Base-by-base conservation (phyloP, 306 rosid genomes). In the Prosopis cineraria region DNA sequence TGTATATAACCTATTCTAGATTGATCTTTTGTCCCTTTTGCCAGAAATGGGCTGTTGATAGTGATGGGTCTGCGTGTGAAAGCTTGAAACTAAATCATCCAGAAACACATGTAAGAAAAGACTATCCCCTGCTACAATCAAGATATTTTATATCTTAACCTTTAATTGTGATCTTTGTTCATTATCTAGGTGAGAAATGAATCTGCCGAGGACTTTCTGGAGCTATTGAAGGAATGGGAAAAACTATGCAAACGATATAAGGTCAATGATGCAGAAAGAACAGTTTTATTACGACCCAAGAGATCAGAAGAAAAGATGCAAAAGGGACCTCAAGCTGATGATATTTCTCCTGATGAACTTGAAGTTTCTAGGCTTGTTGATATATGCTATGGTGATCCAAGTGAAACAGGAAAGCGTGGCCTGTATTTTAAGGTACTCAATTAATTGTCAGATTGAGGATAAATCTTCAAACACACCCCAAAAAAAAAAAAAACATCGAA, bases 21-120 rank as follows among this genome's bases (percentile, higher is more conserved):
- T 76, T 55, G 73, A 70, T 78, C 84, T 78, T 68, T 84, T 70
- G 70, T 43, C 52, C 31, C 41, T 75, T 81, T 20, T 74, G 65
- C 77, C 77, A 94, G 98, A 92, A 81, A 83, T 94, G 98, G 98
- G 96, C 98, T 29, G 84, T 94, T 79, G 98, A 94, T 82, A 80
- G 80, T 41, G 73, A 82, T 65, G 80, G n/a, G 59, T 82, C 87
- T 79, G 98, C 98, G 12, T 85, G 91, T 77, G 82, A 92, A 73
- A 94, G 97, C 85, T 63, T 94, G 81, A 90, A 80, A 86, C 76
- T 89, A 80, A 94, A 92, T 81, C 98, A 94, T 85, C 93, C 97
- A 40, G 92, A 79, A 30, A 89, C 95, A 33, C 78, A 88, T 43
- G 98, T 94, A 80, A 80, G 90, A 84, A 73, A 63, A n/a, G 44